Evolutionary conservation across 176 grass and related monocot genomes (phyloP), one percentile per base, ranked within the genome.

Genomic region (Aegilops umbellulata): DNA sequence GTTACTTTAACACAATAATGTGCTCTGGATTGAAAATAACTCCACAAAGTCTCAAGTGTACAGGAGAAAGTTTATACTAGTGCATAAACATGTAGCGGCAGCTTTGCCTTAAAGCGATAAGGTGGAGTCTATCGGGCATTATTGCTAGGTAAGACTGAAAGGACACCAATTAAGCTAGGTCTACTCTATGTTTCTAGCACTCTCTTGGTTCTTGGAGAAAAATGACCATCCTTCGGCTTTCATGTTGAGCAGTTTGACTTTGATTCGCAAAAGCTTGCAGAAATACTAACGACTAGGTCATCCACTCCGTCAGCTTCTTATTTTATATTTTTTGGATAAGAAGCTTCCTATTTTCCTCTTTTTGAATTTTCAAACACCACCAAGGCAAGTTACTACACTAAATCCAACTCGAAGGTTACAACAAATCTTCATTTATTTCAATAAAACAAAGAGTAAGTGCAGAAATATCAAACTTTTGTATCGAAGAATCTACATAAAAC

Each of bases 81-180:
- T 32, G 39, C 64, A 30, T 57, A 58, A 87, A 42, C 61, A 42
- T 77, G 60, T 15, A 63, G 31, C 16, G 55, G 65, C 12, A 13
- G 42, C 79, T 42, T 90, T 86, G 79, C 66, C 73, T 5, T 35
- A 27, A 86, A 86, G 75, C 44, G 66, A 75, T 80, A 87, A 74
- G 89, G 80, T 83, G 63, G 47, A 69, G 34, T 25, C 25, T 15
- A 30, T 6, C 60, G 19, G 3, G 30, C n/a, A 75, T 65, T 60
- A 75, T 65, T 60, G 77, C 69, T 24, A n/a, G n/a, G n/a, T n/a
- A 80, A 10, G 31, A 80, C 9, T 14, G 47, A 23, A 69, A 22
- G 49, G 10, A 7, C 46, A 14, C 4, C 7, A 49, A 47, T 47
- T 16, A 29, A 38, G 42, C 26, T 35, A 53, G 63, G n/a, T 61